Evolutionary conservation across 768 basidiomycete species (phyloP).

Genomic region (Phaeotremella fagi): DNA sequence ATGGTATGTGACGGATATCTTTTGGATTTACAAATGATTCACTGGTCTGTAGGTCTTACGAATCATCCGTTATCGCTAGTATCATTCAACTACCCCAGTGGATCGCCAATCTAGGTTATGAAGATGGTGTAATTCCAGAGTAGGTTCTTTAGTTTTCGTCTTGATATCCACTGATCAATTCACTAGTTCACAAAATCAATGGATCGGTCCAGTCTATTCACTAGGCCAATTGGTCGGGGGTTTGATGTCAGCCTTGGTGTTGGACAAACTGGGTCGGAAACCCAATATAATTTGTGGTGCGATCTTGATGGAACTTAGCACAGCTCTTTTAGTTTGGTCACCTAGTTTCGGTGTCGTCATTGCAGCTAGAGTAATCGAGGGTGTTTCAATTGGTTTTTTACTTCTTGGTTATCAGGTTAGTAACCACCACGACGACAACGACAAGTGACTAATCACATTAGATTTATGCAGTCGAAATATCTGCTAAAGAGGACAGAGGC

Average conservation of each 20-base stretch:
- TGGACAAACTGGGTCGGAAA: slow-evolving; percentile 28
- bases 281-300: slow-evolving; percentile 23
- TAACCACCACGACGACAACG: not conserved
- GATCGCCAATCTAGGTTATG: slow-evolving; percentile 25
- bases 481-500: slow-evolving; percentile 32
- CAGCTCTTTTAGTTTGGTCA: slow-evolving; percentile 24
- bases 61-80: slow-evolving; percentile 26
- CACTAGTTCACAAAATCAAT: slow-evolving; percentile 20
- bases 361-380: slow-evolving; percentile 30
- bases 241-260: slow-evolving; percentile 25
- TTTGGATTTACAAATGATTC: not conserved
- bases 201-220: slow-evolving; percentile 35
- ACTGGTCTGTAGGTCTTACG: slow-evolving; percentile 17
- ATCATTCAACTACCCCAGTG: slow-evolving; percentile 29
- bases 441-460: not conserved
- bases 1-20: slow-evolving; percentile 14
- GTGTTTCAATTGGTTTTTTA: slow-evolving; percentile 28
- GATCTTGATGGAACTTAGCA: slow-evolving; percentile 23
- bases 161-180: not conserved
- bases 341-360: slow-evolving; percentile 23
- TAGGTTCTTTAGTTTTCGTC: slow-evolving; percentile 4
- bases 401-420: slow-evolving; percentile 29
- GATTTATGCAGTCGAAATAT: slow-evolving; percentile 34
- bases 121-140: slow-evolving; percentile 23
- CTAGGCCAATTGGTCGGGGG: slow-evolving; percentile 30